Evolutionary conservation across 371 early-diverging fungal genomes (phyloP).

Genomic region (Syncephalastrum contaminatum): DNA sequence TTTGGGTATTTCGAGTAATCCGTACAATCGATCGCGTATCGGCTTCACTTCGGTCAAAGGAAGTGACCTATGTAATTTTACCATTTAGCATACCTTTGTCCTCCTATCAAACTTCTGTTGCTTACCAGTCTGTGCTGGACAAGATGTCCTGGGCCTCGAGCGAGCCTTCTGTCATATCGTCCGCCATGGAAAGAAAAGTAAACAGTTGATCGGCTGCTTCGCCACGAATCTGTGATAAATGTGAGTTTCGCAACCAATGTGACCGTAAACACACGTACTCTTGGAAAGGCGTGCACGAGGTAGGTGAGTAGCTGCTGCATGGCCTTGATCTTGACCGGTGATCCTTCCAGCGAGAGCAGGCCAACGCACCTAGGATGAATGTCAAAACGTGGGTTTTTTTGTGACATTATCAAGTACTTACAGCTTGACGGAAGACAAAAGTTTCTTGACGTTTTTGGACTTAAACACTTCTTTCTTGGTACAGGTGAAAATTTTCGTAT

Average conservation of each 20-base stretch:
- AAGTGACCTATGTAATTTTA: slow-evolving; percentile 21
- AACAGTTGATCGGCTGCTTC: slow-evolving; percentile 53
- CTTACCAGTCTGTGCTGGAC: slow-evolving; percentile 49
- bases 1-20: slow-evolving; percentile 35
- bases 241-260: background rate
- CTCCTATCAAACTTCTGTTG: background rate
- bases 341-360: slow-evolving; percentile 23
- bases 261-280: no score
- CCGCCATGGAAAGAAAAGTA: slow-evolving; percentile 37
- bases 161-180: slow-evolving; percentile 27
- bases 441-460: slow-evolving; percentile 42
- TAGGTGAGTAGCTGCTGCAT: slow-evolving; percentile 48
- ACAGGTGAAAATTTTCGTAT: slow-evolving; percentile 24
- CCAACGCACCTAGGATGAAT: slow-evolving; percentile 33
- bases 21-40: slow-evolving; percentile 33
- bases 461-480: slow-evolving; percentile 39
- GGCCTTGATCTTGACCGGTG: slow-evolving; percentile 33
- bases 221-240: slow-evolving; percentile 38
- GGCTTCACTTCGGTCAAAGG: slow-evolving; percentile 25
- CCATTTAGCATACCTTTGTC: background rate
- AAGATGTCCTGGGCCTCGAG: slow-evolving; percentile 44
- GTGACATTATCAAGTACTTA: slow-evolving; percentile 19
- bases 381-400: background rate
- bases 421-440: slow-evolving; percentile 47
- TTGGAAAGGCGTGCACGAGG: slow-evolving; percentile 52